Evolutionary conservation across 306 rosid genomes (phyloP).

Genomic region (Lupinus albus): DNA sequence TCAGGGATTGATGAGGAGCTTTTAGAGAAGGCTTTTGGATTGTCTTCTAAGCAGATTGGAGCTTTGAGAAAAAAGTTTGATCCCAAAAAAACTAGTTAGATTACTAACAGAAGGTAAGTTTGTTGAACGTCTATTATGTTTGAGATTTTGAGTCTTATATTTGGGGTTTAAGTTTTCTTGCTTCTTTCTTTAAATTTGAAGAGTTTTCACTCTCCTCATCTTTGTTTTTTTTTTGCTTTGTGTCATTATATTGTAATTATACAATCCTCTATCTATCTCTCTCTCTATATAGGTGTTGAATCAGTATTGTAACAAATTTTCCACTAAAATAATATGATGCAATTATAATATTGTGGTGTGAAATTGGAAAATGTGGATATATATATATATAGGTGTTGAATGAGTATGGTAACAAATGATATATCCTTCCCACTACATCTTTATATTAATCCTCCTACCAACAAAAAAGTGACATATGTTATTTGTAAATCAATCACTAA

Average conservation of each 20-base stretch:
- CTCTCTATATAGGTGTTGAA: too few species aligned
- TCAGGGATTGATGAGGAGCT: constrained; percentile 78
- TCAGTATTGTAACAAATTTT: too few species aligned
- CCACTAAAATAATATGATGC: too few species aligned
- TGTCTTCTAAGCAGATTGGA: constrained; percentile 73
- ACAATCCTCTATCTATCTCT: too few species aligned
- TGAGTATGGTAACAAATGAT: too few species aligned
- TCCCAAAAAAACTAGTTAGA: constrained; percentile 50
- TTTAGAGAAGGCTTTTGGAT: constrained; percentile 81
- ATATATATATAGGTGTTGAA: too few species aligned
- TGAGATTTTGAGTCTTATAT: constrained; percentile 12
- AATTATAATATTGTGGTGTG: too few species aligned
- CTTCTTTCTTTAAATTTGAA: constrained; percentile 11
- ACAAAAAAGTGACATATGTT: too few species aligned
- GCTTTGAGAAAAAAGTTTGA: constrained; percentile 72
- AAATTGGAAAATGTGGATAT: too few species aligned
- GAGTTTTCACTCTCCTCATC: background rate
- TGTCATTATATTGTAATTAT: constrained; percentile 25
- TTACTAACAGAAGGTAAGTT: background rate
- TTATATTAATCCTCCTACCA: too few species aligned
- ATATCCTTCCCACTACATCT: too few species aligned
- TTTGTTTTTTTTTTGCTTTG: constrained; percentile 5
- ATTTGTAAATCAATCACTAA: too few species aligned
- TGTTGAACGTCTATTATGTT: constrained; percentile 23
- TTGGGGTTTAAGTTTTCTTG: constrained; percentile 33